Evolutionary conservation across 192 early-diverging fungal genomes (phyloP).

Genomic region (Backusella luteola): DNA sequence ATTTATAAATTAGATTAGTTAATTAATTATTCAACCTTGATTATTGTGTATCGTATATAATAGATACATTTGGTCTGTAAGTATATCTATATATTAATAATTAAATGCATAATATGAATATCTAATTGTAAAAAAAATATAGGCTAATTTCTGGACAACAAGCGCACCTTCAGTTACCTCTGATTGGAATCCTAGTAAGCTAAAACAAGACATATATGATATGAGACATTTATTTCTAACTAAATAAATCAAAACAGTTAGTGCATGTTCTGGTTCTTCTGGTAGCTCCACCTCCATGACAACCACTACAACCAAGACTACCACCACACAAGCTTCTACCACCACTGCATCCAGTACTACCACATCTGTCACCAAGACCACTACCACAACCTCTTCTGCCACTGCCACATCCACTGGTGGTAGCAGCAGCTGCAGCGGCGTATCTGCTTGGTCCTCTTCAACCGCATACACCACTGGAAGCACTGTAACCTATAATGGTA

Average conservation of each 20-base stretch:
- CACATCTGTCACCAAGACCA: background rate
- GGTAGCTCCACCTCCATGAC: background rate
- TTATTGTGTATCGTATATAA: background rate
- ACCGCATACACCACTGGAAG: conserved; percentile 33
- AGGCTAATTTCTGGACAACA: background rate
- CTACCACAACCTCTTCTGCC: background rate
- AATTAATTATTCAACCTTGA: background rate
- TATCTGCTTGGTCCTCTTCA: conserved; percentile 32
- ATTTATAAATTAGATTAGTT: background rate
- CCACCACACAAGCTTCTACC: background rate
- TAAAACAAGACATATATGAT: background rate
- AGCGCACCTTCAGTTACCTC: background rate
- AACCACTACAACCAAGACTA: background rate
- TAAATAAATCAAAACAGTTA: background rate
- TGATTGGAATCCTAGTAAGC: background rate
- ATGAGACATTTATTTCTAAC: background rate
- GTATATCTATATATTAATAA: background rate
- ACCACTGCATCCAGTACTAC: background rate
- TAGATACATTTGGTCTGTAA: conserved; percentile 41
- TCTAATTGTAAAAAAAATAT: background rate
- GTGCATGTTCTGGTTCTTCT: background rate
- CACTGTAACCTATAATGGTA: conserved; percentile 35
- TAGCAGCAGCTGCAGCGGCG: conserved; percentile 10
- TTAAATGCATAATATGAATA: background rate
- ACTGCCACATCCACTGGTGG: background rate